A percentile compares a stretch with the other conserved stretches of the same genome.
Evolutionary conservation across 257 asterid species (phyloP).

Genomic region (Forsythia suspensa): DNA sequence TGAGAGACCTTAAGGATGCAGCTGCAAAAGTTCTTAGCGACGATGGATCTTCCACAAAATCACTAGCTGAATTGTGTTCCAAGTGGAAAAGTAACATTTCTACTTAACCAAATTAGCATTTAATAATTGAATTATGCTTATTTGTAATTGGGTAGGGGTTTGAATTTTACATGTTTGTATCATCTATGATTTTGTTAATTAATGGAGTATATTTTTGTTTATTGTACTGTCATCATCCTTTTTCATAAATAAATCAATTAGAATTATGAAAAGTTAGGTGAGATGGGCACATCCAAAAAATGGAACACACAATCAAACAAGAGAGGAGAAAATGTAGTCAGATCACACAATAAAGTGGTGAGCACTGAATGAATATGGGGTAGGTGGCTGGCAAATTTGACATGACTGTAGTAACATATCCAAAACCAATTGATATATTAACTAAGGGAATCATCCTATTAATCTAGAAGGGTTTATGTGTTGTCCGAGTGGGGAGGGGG

Average conservation of each 20-base stretch:
- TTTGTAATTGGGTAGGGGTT: background rate
- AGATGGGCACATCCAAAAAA: slow-evolving; percentile 17
- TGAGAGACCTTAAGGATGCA: slow-evolving; percentile 22
- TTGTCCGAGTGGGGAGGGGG: too few relatives aligned
- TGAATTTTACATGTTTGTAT: background rate
- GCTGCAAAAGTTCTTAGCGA: slow-evolving; percentile 21
- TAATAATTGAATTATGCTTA: background rate
- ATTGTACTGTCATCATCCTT: background rate
- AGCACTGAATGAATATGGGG: slow-evolving; percentile 2
- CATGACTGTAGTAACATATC: background rate
- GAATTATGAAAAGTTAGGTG: slow-evolving; percentile 14
- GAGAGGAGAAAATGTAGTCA: slow-evolving; percentile 8
- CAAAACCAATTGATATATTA: background rate
- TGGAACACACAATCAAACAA: slow-evolving; percentile 6
- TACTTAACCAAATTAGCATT: background rate
- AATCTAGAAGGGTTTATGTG: too few relatives aligned
- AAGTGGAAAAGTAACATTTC: slow-evolving; percentile 29
- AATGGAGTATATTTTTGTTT: background rate
- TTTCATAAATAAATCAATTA: too few relatives aligned
- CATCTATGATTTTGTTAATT: background rate
- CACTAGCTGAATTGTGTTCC: slow-evolving; percentile 25
- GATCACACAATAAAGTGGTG: slow-evolving; percentile 8
- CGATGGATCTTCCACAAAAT: slow-evolving; percentile 34
- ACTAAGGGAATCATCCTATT: background rate
- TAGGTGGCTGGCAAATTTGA: background rate